phyloP scores from a whole-genome alignment of 1,284 basidiomycete species.

The Peniophora sp. region DNA sequence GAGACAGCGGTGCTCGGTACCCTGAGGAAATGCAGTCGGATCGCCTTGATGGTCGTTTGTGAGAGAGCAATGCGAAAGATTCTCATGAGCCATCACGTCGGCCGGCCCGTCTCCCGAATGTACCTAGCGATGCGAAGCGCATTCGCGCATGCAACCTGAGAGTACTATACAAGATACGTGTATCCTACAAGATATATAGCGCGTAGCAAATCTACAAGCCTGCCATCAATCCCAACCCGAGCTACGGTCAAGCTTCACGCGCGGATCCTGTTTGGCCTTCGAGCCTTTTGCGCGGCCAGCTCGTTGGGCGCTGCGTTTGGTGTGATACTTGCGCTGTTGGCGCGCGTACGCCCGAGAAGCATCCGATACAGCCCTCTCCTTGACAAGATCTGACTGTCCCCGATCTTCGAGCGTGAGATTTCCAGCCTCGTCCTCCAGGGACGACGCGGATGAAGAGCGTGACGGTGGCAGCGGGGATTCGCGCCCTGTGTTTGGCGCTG shows the following conservation, averaged over 20 bases:
- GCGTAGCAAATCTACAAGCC: no score
- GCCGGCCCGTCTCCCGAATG: no score
- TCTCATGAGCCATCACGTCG: no score
- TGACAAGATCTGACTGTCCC: conserved; percentile 26
- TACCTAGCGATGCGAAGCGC: no score
- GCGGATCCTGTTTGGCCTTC: conserved; percentile 75
- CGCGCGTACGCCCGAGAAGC: conserved; percentile 53
- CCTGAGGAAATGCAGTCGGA: no score
- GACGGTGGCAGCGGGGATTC: conserved; percentile 5
- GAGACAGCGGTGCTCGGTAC: not conserved
- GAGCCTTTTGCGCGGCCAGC: conserved; percentile 73
- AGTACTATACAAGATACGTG: no score
- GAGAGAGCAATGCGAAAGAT: no score
- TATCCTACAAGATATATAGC: no score
- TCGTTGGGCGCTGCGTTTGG: conserved; percentile 54
- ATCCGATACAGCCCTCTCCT: conserved; percentile 57
- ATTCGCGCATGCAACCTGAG: no score
- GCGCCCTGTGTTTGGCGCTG: not conserved
- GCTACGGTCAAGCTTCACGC: conserved; percentile 54
- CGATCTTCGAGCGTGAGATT: conserved; percentile 11
- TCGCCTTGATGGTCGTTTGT: no score
- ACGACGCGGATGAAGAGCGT: conserved; percentile 16
- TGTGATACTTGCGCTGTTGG: conserved; percentile 67
- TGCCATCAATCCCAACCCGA: conserved; percentile 53
- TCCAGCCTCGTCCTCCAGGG: conserved; percentile 15